Conservation (phyloP, 2,329 filamentous ascomycete species). For the Clonostachys chloroleuca region DNA sequence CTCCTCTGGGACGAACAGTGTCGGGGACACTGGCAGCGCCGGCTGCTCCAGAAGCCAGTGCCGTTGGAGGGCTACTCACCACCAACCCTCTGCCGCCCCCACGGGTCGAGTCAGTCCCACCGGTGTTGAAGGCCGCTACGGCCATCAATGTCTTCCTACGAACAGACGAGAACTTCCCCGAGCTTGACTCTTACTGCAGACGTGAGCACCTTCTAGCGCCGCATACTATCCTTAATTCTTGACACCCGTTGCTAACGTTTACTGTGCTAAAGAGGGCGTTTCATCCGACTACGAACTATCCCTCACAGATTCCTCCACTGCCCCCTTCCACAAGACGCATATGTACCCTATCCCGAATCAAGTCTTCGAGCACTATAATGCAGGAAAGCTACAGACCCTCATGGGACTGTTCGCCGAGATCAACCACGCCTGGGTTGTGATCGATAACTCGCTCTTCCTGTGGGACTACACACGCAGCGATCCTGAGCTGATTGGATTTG, state of each 20-base stretch:
- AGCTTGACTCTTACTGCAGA: slow-evolving; percentile 83
- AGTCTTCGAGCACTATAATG: slow-evolving; percentile 90
- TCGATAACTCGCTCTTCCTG: slow-evolving; percentile 92
- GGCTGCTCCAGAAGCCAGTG: slow-evolving; percentile 15
- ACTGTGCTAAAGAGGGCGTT: slow-evolving; percentile 63
- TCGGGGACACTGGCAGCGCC: slow-evolving; percentile 6
- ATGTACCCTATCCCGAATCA: slow-evolving; percentile 88
- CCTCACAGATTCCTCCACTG: slow-evolving; percentile 64
- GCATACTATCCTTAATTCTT: background rate
- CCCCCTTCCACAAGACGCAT: slow-evolving; percentile 82
- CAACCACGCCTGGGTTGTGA: slow-evolving; percentile 91
- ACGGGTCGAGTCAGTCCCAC: slow-evolving; percentile 48
- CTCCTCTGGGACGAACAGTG: too few relatives aligned
- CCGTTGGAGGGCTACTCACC: slow-evolving; percentile 18
- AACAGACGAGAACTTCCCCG: slow-evolving; percentile 76
- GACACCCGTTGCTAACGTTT: background rate
- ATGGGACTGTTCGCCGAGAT: slow-evolving; percentile 96
- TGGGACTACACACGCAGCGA: slow-evolving; percentile 98
- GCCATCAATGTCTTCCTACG: slow-evolving; percentile 78
- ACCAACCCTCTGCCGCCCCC: slow-evolving; percentile 32
- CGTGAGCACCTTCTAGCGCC: slow-evolving; percentile 52
- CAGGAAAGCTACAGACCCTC: slow-evolving; percentile 78
- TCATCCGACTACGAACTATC: slow-evolving; percentile 90
- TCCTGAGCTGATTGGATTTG: slow-evolving; percentile 86
- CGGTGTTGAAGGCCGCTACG: slow-evolving; percentile 74